Conservation (phyloP, 306 rosid genomes). For the Neltuma alba region DNA sequence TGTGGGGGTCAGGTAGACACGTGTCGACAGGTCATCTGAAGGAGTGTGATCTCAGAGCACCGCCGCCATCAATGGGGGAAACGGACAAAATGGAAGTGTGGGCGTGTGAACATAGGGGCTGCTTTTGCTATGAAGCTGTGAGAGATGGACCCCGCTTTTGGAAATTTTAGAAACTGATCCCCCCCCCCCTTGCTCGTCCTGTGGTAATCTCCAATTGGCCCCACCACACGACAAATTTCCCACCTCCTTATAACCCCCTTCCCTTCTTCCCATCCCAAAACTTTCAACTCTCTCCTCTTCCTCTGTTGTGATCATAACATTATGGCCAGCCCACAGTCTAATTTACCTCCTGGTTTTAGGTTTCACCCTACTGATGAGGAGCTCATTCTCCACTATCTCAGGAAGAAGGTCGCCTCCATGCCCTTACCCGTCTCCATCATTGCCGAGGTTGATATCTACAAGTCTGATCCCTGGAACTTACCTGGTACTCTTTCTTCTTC, state of each 20-base stretch:
- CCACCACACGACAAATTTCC: slow-evolving; percentile 52
- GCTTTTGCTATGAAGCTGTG: neutral
- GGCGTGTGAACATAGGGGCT: neutral
- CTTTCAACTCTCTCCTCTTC: slow-evolving; percentile 41
- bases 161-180: slow-evolving; percentile 39
- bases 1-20: slow-evolving; percentile 16
- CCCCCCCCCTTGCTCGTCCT: slow-evolving; percentile 39
- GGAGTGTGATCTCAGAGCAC: slow-evolving; percentile 13
- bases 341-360: slow-evolving; percentile 61
- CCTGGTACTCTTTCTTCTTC: slow-evolving; percentile 40
- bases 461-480: slow-evolving; percentile 60
- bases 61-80: slow-evolving; percentile 41
- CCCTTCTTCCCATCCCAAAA: slow-evolving; percentile 39
- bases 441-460: slow-evolving; percentile 66
- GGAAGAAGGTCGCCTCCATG: slow-evolving; percentile 48
- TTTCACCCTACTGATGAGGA: slow-evolving; percentile 67
- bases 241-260: slow-evolving; percentile 48
- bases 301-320: neutral
- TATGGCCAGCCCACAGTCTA: slow-evolving; percentile 48
- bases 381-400: slow-evolving; percentile 59
- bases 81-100: slow-evolving; percentile 22
- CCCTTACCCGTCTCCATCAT: slow-evolving; percentile 62
- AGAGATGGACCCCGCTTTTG: slow-evolving; percentile 43
- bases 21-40: slow-evolving; percentile 29
- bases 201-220: slow-evolving; percentile 29